Percentiles rank a stretch among this genome's conserved stretches.
phyloP scores from a whole-genome alignment of 139 green algal species.

The Micractinium sp. region DNA sequence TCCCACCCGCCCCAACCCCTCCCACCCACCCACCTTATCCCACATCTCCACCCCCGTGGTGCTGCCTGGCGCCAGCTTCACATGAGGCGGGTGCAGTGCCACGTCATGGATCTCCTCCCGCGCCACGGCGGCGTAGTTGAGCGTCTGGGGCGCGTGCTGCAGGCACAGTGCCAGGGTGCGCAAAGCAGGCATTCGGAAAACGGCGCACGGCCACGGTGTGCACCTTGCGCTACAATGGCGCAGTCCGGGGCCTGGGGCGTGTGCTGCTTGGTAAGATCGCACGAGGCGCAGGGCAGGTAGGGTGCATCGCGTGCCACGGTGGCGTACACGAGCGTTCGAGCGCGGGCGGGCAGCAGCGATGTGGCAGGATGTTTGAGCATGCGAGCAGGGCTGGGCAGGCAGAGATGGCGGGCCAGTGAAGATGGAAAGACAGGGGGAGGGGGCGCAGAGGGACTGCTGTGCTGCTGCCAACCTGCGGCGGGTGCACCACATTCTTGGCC shows the following conservation, averaged over 20 bases:
- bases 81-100: not conserved
- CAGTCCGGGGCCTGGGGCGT: too few species aligned
- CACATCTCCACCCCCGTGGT: not conserved
- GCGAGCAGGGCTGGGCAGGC: too few species aligned
- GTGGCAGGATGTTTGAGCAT: too few species aligned
- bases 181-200: not conserved
- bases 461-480: not conserved
- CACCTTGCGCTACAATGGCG: too few species aligned
- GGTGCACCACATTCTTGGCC: slow-evolving; percentile 20
- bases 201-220: too few species aligned
- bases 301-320: too few species aligned
- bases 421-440: not conserved
- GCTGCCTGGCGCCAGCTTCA: not conserved
- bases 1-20: too few species aligned
- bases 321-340: not conserved
- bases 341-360: too few species aligned
- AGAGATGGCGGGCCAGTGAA: not conserved
- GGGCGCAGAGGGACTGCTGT: too few species aligned
- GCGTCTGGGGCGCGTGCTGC: not conserved
- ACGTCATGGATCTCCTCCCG: slow-evolving; percentile 20
- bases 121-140: slow-evolving; percentile 16
- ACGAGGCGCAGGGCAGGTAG: not conserved
- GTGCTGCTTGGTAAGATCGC: too few species aligned
- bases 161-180: not conserved
- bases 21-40: not conserved